Conservation (phyloP, 164 flowering plant genomes). For the Amborella trichopoda region DNA sequence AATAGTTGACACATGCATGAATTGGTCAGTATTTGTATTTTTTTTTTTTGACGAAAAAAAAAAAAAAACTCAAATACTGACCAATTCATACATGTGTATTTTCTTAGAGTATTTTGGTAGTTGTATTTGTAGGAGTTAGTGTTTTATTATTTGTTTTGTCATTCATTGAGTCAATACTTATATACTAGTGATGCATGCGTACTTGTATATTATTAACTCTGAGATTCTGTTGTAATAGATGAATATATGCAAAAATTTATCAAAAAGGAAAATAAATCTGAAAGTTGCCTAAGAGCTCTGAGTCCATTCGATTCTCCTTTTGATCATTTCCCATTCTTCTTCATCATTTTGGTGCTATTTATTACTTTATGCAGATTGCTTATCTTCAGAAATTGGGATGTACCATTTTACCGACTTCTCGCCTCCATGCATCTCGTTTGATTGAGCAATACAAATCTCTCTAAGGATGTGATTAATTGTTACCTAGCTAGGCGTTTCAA, state of each 20-base stretch:
- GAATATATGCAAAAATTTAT: neutral
- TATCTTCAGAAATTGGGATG: constrained; percentile 79
- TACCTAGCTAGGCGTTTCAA: no score
- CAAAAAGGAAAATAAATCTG: neutral
- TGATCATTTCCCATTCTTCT: neutral
- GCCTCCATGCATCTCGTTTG: constrained; percentile 87
- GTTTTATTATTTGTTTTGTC: no score
- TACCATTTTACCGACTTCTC: constrained; percentile 69
- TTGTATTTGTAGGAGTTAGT: no score
- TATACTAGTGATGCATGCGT: neutral
- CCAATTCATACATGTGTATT: no score
- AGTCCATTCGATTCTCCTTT: neutral
- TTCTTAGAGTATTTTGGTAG: no score
- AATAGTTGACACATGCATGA: no score
- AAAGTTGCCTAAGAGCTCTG: neutral
- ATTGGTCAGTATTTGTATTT: no score
- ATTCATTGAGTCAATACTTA: no score
- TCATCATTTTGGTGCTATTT: neutral
- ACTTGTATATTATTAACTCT: neutral
- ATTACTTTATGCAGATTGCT: constrained; percentile 32
- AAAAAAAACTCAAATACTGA: no score
- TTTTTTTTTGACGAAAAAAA: no score
- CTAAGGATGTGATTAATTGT: no score
- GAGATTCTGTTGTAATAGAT: neutral
- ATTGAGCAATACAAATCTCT: constrained; percentile 91